These are phyloP conservation scores for Russula emetica DNA, from an alignment of 768 basidiomycete species.

Conservation along the genomic window DNA sequence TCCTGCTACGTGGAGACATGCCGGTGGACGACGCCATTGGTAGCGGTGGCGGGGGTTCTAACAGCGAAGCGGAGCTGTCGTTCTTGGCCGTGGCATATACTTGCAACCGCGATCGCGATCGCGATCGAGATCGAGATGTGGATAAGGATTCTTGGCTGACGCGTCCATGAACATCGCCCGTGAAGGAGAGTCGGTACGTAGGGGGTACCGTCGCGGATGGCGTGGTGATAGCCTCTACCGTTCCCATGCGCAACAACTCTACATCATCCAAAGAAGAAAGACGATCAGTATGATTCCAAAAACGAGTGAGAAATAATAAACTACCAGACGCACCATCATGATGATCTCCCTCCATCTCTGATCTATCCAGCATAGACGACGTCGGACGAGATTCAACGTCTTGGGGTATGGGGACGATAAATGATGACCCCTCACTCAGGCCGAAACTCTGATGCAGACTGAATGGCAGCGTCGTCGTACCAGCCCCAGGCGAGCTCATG, in stretches of 20 bases:
- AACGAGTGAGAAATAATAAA: not conserved
- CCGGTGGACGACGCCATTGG: constrained; percentile 24
- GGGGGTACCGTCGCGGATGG: constrained; percentile 42
- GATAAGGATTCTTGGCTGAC: constrained; percentile 15
- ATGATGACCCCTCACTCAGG: constrained; percentile 27
- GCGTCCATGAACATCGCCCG: constrained; percentile 15
- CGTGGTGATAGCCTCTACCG: constrained; percentile 48
- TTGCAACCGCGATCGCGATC: not conserved
- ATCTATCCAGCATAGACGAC: constrained; percentile 35
- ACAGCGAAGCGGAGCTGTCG: not conserved
- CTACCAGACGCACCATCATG: constrained; percentile 37
- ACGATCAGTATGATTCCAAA: constrained; percentile 8
- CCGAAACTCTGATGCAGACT: constrained; percentile 30
- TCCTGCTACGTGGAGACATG: too few species aligned
- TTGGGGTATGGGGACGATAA: constrained; percentile 35
- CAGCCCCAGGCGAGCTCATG: not conserved
- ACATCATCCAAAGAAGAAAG: constrained; percentile 1
- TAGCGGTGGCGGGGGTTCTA: constrained; percentile 17
- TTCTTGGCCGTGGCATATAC: not conserved
- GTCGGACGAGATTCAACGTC: constrained; percentile 36
- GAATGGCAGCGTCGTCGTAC: constrained; percentile 31
- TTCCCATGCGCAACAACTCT: constrained; percentile 50
- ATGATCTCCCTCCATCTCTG: constrained; percentile 33
- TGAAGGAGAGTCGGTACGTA: constrained; percentile 35
- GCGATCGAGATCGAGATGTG: not conserved